Evolutionary conservation across 208 protist genomes (phyloP).

Genomic region (Crithidia mellificae): DNA sequence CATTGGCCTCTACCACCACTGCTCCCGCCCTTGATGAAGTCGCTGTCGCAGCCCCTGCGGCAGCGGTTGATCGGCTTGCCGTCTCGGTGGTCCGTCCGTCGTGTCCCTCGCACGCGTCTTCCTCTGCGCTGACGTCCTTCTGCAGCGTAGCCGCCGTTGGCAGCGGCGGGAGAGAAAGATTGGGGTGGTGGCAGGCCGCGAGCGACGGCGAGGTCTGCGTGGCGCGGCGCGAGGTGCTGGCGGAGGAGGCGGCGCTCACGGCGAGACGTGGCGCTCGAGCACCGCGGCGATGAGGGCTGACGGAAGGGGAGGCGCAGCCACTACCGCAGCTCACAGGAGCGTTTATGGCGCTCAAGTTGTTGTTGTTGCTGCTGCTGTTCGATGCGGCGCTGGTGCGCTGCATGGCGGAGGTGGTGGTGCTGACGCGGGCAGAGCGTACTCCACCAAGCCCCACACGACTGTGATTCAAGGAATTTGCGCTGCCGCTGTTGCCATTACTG

Average conservation of each 20-base stretch:
- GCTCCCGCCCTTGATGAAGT: not conserved
- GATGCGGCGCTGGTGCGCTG: slow-evolving; percentile 29
- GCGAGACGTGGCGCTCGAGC: not conserved
- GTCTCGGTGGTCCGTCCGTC: too few species aligned
- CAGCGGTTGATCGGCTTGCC: too few species aligned
- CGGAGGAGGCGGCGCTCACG: too few species aligned
- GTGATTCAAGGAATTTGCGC: not conserved
- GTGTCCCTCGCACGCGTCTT: too few species aligned
- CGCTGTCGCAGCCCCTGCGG: too few species aligned
- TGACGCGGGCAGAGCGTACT: slow-evolving; percentile 23
- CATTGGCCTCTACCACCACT: not conserved
- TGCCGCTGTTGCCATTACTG: not conserved
- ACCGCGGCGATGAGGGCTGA: too few species aligned
- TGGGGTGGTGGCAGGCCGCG: slow-evolving; percentile 1
- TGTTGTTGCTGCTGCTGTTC: too few species aligned
- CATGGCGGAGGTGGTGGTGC: slow-evolving; percentile 24
- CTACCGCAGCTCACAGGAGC: slow-evolving; percentile 18
- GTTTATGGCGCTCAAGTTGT: too few species aligned
- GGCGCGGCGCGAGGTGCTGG: too few species aligned
- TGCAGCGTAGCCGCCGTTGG: slow-evolving; percentile 1
- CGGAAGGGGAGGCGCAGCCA: not conserved
- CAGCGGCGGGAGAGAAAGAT: too few species aligned
- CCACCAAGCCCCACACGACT: too few species aligned
- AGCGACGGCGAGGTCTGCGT: slow-evolving; percentile 12
- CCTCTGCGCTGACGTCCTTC: too few species aligned